phyloP scores from a whole-genome alignment of 345 rosid genomes.

The Linum trigynum region DNA sequence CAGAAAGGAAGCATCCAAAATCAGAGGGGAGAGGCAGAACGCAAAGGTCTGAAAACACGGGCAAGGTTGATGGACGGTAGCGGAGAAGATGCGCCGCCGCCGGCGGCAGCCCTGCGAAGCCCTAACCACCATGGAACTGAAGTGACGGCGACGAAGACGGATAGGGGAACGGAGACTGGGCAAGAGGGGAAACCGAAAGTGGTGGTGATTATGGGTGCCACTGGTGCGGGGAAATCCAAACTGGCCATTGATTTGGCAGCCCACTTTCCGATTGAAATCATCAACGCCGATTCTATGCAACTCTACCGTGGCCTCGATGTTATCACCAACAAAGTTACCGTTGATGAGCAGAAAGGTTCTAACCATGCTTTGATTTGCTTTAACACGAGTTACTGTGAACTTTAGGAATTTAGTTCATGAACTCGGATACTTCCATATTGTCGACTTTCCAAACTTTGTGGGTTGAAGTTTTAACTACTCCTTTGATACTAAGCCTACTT shows the following conservation, averaged over 20 bases:
- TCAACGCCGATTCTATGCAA: slow-evolving; percentile 98
- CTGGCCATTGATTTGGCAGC: slow-evolving; percentile 75
- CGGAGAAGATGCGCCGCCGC: neutral
- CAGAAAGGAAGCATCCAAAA: too few relatives aligned
- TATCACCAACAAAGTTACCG: slow-evolving; percentile 74
- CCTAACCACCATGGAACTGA: slow-evolving; percentile 15
- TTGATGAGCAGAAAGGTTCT: slow-evolving; percentile 60
- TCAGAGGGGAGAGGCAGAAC: too few relatives aligned
- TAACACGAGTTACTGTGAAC: too few relatives aligned
- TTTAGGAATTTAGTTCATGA: too few relatives aligned
- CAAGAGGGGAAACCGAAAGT: slow-evolving; percentile 43
- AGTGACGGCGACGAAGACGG: slow-evolving; percentile 19
- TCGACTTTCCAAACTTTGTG: neutral
- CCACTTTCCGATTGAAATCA: slow-evolving; percentile 56
- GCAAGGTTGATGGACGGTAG: slow-evolving; percentile 22
- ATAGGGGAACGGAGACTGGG: slow-evolving; percentile 5
- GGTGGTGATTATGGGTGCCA: slow-evolving; percentile 82
- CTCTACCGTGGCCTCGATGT: slow-evolving; percentile 78
- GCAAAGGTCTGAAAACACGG: neutral
- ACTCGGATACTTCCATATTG: too few relatives aligned
- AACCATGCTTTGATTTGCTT: too few relatives aligned
- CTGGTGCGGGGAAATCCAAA: slow-evolving; percentile 84
- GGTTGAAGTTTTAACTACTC: neutral
- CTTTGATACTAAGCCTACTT: neutral
- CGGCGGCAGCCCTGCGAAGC: slow-evolving; percentile 22